Evolutionary conservation across 2,329 filamentous ascomycete species (phyloP).

Genomic region (Aspergillus pseudoglaucus): DNA sequence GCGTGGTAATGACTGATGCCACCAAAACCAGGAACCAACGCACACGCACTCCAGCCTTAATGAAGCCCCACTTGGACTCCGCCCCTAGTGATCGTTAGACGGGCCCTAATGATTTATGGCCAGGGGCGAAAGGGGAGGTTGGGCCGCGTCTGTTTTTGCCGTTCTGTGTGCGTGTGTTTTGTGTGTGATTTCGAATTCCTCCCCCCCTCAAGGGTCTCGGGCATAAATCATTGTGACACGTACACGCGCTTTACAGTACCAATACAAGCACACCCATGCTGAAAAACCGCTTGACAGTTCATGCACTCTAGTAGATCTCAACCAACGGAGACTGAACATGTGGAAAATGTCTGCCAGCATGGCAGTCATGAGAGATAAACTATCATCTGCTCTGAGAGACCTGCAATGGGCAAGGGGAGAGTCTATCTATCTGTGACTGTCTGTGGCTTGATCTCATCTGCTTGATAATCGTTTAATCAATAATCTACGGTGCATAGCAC

Average conservation of each 20-base stretch:
- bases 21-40: too few species aligned
- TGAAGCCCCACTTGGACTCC: conserved; percentile 14
- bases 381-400: not conserved
- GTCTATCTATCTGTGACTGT: not conserved
- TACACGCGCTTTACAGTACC: not conserved
- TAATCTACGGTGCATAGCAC: not conserved
- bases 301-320: not conserved
- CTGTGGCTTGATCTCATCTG: not conserved
- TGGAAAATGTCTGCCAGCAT: conserved; percentile 12
- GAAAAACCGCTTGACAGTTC: too few species aligned
- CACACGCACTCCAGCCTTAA: conserved; percentile 15
- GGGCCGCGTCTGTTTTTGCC: conserved; percentile 10
- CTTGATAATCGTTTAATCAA: not conserved
- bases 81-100: conserved; percentile 19
- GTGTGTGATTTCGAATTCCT: not conserved
- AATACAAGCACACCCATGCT: too few species aligned
- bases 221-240: not conserved
- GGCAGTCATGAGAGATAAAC: conserved; percentile 1
- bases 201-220: conserved; percentile 1
- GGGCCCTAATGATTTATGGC: conserved; percentile 12
- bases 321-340: conserved; percentile 12
- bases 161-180: not conserved
- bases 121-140: conserved; percentile 16
- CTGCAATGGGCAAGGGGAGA: not conserved
- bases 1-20: not conserved